Evolutionary conservation across 345 rosid genomes (phyloP).

Genomic region (Heritiera littoralis): DNA sequence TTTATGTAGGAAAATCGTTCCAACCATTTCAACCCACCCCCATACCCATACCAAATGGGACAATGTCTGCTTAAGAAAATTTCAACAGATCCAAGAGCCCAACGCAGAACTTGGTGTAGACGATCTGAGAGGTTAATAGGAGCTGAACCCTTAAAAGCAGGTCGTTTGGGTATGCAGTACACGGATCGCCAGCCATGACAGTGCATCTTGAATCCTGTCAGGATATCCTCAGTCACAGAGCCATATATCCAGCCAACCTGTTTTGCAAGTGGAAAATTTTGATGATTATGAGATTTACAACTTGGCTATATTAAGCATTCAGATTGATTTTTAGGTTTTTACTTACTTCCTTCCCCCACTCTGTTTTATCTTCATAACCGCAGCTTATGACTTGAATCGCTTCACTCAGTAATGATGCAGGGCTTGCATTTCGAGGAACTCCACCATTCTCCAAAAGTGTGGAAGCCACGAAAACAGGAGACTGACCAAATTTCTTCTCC

Average conservation of each 20-base stretch:
- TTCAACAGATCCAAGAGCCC: conserved; percentile 99
- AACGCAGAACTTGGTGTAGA: conserved; percentile 90
- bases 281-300: conserved; percentile 9
- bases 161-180: conserved; percentile 82
- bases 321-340: not conserved
- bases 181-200: conserved; percentile 99
- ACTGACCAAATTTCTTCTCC: conserved; percentile 95
- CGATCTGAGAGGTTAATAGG: conserved; percentile 96
- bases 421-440: conserved; percentile 63
- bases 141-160: conserved; percentile 95
- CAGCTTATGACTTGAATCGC: conserved; percentile 98
- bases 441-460: conserved; percentile 78
- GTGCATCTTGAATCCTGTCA: conserved; percentile 97
- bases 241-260: conserved; percentile 99
- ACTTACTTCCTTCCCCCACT: conserved; percentile 99
- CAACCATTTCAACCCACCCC: conserved; percentile 94
- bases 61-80: conserved; percentile 95
- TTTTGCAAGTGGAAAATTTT: conserved; percentile 18
- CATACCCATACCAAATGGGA: conserved; percentile 97
- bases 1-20: conserved; percentile 93
- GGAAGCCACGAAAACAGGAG: conserved; percentile 88
- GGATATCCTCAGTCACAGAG: conserved; percentile 89
- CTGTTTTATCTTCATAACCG: conserved; percentile 97
- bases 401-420: conserved; percentile 78
- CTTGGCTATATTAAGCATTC: not conserved